Conservation (phyloP, 352 stramenopile species). For the Phytophthora idaei region DNA sequence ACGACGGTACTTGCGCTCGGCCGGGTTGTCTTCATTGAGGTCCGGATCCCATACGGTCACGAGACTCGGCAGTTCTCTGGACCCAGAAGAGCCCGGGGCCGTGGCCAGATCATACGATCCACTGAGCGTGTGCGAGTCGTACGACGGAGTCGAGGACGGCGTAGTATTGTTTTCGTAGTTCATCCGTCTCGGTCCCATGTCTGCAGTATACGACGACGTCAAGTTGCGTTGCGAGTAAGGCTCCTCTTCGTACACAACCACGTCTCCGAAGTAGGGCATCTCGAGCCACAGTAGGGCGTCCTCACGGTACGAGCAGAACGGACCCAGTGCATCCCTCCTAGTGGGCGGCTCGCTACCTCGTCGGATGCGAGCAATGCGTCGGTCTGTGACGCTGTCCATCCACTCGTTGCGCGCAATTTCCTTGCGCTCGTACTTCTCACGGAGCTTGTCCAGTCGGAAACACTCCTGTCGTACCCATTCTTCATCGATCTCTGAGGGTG, state of each 20-base stretch:
- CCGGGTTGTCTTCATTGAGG: conserved; percentile 89
- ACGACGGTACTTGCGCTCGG: conserved; percentile 98
- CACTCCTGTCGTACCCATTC: conserved; percentile 77
- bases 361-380: conserved; percentile 84
- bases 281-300: conserved; percentile 87
- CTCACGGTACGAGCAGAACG: conserved; percentile 84
- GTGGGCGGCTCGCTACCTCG: conserved; percentile 77
- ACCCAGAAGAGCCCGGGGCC: conserved; percentile 26
- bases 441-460: conserved; percentile 86
- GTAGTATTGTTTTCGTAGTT: conserved; percentile 40
- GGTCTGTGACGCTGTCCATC: conserved; percentile 91
- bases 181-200: conserved; percentile 46
- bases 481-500: conserved; percentile 75
- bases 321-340: conserved; percentile 66
- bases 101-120: conserved; percentile 56
- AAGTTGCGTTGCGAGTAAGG: conserved; percentile 82
- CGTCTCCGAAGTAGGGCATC: conserved; percentile 91
- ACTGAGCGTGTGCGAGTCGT: conserved; percentile 51
- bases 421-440: conserved; percentile 90
- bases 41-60: conserved; percentile 88
- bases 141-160: conserved; percentile 29
- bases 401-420: conserved; percentile 89
- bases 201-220: conserved; percentile 56
- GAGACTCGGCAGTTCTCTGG: conserved; percentile 50
- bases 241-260: conserved; percentile 93